Conservation (phyloP, 345 rosid genomes). For the Gossypium raimondii region DNA sequence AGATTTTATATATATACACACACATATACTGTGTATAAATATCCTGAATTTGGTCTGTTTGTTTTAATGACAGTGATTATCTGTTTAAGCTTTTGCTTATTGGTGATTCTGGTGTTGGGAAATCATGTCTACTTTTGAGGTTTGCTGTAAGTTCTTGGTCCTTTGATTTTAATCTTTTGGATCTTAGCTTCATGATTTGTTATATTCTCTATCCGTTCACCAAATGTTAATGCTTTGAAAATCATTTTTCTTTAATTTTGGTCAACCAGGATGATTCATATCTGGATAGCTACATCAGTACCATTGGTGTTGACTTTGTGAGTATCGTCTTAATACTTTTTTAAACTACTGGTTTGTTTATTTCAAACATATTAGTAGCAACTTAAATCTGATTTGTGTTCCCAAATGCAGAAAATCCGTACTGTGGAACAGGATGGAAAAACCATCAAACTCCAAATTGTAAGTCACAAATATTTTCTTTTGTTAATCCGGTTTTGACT, state of each 20-base stretch:
- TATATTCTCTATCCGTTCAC: not conserved
- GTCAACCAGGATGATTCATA: constrained; percentile 59
- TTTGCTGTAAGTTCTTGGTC: constrained; percentile 44
- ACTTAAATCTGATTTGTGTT: constrained; percentile 2
- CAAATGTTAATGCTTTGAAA: not conserved
- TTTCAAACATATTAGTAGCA: not conserved
- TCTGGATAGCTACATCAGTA: constrained; percentile 72
- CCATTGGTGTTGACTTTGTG: constrained; percentile 74
- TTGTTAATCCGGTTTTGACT: not conserved
- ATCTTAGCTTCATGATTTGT: not conserved
- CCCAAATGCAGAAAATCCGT: constrained; percentile 43
- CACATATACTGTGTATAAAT: not conserved
- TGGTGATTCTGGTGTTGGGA: constrained; percentile 58
- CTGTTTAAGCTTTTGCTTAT: constrained; percentile 55
- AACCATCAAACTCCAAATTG: constrained; percentile 49
- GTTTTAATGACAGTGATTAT: constrained; percentile 42
- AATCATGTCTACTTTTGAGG: constrained; percentile 51
- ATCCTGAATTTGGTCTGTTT: constrained; percentile 9
- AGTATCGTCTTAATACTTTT: constrained; percentile 19
- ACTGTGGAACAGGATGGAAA: constrained; percentile 60
- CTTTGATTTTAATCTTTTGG: not conserved
- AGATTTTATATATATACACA: not conserved
- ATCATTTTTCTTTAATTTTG: constrained; percentile 7
- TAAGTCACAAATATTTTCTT: constrained; percentile 13
- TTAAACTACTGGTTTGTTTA: not conserved